A percentile compares a stretch with the other conserved stretches of the same genome.
Conservation (phyloP, 768 basidiomycete species). For the Lactarius pseudohatsudake region DNA sequence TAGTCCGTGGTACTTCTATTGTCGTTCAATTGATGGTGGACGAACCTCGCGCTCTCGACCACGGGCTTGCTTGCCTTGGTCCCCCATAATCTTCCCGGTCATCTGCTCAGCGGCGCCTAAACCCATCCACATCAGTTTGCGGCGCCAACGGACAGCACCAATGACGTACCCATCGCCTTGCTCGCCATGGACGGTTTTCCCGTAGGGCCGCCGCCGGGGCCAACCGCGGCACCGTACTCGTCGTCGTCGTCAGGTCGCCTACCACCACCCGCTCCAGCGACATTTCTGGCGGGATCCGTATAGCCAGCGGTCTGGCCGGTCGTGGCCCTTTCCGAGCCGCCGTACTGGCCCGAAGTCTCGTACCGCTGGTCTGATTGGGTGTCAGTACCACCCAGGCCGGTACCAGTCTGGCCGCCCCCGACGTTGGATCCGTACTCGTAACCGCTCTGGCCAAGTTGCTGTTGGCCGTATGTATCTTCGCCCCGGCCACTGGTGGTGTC, state of each 20-base stretch:
- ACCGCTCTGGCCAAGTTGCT: not conserved
- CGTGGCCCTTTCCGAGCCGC: not conserved
- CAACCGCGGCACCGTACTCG: not conserved
- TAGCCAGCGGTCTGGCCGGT: slow-evolving; percentile 1
- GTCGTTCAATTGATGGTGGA: not conserved
- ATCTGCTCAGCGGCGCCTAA: slow-evolving; percentile 26
- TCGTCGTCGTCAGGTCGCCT: not conserved
- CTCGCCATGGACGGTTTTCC: slow-evolving; percentile 11
- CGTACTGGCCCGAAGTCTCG: slow-evolving; percentile 10
- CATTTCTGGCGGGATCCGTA: not conserved
- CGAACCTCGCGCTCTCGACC: slow-evolving; percentile 27
- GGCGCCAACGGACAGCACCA: not conserved
- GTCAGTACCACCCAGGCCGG: not conserved
- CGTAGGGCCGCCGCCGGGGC: not conserved
- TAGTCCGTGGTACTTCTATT: not conserved
- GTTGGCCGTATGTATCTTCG: slow-evolving; percentile 1
- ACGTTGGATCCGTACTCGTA: not conserved
- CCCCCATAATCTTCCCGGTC: slow-evolving; percentile 16
- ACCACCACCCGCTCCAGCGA: not conserved
- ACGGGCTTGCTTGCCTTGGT: slow-evolving; percentile 17
- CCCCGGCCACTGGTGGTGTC: not conserved
- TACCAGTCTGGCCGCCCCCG: not conserved
- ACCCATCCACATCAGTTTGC: slow-evolving; percentile 9
- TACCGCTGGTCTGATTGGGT: slow-evolving; percentile 1
- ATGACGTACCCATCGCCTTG: slow-evolving; percentile 25